Evolutionary conservation across 768 basidiomycete species (phyloP), one percentile per base, ranked within the genome.

Genomic region (Amanita jacksonii): DNA sequence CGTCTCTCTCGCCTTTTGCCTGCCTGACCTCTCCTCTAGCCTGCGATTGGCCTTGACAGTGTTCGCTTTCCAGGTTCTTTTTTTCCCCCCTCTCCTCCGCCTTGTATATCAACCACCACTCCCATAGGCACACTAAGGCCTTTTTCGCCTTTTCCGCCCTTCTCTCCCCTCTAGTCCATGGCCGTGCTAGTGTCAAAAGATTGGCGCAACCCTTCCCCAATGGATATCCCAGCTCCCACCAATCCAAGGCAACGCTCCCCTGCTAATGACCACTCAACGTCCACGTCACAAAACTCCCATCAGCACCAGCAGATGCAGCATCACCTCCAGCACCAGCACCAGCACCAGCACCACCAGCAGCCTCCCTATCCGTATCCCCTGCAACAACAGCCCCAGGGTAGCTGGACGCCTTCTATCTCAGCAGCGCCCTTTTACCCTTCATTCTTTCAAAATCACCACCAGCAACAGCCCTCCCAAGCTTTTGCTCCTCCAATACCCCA

Each of bases 161-260:
- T n/a, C 41, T 28, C 31, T 49, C 49, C 32, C 45, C 27, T 38
- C 49, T 55, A 62, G 70, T 75, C 69, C 71, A 85, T 86, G 84
- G 84, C 84, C 65, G 74, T 84, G 69, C 77, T 85, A 67, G 81
- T 76, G 51, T 72, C 79, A 60, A 71, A 76, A 67, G 82, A 85
- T 70, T 85, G 83, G 83, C 74, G 74, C 53, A 61, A 69, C 57
- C 73, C 70, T 52, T 63, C 64, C 53, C 58, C 69, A 52, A 83
- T 82, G 80, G 79, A 81, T 66, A 56, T 69, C 34, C 22, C 37
- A 18, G 64, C 72, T 15, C 51, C 67, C 51, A 52, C 54, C 54
- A 69, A 64, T 45, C 63, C 74, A 42, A 74, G 75, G 49, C 78
- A 79, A 58, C 78, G 75, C 51, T 69, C 77, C 36, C 76, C 79